Evolutionary conservation across 1,284 basidiomycete species (phyloP), one percentile per base, ranked within the genome.

Genomic region (Sanghuangporus weigelae): DNA sequence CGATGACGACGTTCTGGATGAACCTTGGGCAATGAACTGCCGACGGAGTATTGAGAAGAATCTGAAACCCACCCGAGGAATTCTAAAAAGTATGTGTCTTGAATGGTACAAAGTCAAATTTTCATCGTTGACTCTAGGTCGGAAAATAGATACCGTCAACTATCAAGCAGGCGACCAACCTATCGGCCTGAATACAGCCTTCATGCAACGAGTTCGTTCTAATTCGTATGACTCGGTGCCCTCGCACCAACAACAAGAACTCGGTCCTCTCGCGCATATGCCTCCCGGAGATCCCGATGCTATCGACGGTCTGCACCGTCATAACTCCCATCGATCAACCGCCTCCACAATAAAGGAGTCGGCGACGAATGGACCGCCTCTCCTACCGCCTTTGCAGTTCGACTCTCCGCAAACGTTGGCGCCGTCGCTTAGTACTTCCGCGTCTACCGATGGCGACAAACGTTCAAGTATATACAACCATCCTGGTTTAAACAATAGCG

Each of bases 271-370:
- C 57, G 87, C 91, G 10, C 85, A 83, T 60, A 86, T 93, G 63
- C 90, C 92, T 48, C 85, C 87, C 2, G 86, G 89, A 1, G 87
- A 93, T 71, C 90, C 92, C 40, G 90, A 90, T 71, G 88, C 92
- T 67, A 91, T 95, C 64, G 93, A 95, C 69, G 92, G 93, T 12
- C 79, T 93, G 62, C 86, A 90, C 69, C 83, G 84, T 71, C 86
- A 89, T 71, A 75, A 77, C 49, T 80, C 79, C 6, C 82, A 83
- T 68, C 80, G 82, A 19, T 79, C 80, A 48, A 53, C 73, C 39
- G 67, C 73, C 11, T 79, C 80, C 46, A 77, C 78, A 65, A 69
- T 64, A 65, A 70, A 69, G 69, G 66, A 62, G 72, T 66, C 68
- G 68, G 42, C 69, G 66, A 53, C 63, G 71, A 39, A 68, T 38